These are phyloP conservation scores for Chlorella sp. DNA, from an alignment of 139 green algal genomes.

Conservation along the genomic window DNA sequence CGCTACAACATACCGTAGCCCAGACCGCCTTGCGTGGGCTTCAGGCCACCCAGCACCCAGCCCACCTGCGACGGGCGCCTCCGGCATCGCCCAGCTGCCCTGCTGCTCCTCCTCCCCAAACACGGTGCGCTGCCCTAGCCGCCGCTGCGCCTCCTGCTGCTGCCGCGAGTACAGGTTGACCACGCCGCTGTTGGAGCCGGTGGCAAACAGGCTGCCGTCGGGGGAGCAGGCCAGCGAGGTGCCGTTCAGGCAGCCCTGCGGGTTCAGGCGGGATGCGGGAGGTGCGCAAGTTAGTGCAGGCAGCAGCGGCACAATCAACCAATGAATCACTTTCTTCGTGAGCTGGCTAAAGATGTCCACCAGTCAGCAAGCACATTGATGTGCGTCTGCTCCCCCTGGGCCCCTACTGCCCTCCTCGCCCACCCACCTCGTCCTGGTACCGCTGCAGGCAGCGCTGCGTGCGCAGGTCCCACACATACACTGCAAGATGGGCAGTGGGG, in stretches of 20 bases:
- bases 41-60: not conserved
- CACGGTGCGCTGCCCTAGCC: not conserved
- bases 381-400: too few species aligned
- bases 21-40: too few species aligned
- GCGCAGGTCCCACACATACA: constrained; percentile 95
- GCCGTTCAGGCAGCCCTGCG: constrained; percentile 57
- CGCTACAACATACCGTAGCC: too few species aligned
- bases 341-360: too few species aligned
- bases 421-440: constrained; percentile 64
- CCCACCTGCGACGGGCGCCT: constrained; percentile 16
- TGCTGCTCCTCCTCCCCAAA: not conserved
- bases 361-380: too few species aligned
- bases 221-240: constrained; percentile 69
- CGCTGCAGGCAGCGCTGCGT: constrained; percentile 79
- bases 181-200: constrained; percentile 67
- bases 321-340: too few species aligned
- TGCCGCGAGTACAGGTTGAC: constrained; percentile 89
- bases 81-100: not conserved
- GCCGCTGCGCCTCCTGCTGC: not conserved
- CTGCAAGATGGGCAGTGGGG: constrained; percentile 5
- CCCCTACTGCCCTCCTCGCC: too few species aligned
- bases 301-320: too few species aligned
- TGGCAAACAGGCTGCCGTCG: constrained; percentile 68
- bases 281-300: too few species aligned
- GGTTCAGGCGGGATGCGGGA: too few species aligned